Evolutionary conservation across 106 monocot species (phyloP), one percentile per base, ranked within the genome.

Genomic region (Ottelia alismoides): DNA sequence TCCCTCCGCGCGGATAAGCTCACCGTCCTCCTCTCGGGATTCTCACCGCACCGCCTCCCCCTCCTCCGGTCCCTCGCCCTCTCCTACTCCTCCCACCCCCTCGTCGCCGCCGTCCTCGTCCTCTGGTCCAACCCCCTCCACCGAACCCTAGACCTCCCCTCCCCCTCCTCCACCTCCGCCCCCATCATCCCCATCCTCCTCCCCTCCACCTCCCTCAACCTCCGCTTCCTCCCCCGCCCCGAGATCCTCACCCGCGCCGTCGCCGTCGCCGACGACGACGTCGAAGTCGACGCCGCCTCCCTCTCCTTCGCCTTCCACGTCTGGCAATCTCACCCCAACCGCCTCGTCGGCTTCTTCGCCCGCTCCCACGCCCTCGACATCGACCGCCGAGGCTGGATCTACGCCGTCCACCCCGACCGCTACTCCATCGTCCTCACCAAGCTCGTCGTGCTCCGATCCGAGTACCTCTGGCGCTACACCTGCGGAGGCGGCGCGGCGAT

Each of bases 391-490:
- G 22, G 58, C 0, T 94, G 94, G 94, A 81, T 88, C 55, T 88
- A 88, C 82, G 65, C 79, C 46, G 53, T 79, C 57, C 69, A 71
- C 48, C 79, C 62, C 18, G 63, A 64, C 24, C 52, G 75, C 7
- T 81, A 78, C 73, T 91, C 91, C 25, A 81, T 94, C 60, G 27
- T 94, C 30, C 94, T 94, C 51, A 81, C 94, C 45, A 94, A 94
- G 73, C 66, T 84, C 53, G 67, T 94, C 64, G 60, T 94, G 30
- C 64, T 88, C 24, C 49, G 25, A 22, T 53, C 68, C 28, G 81
- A 84, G 1, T 78, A 78, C 67, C 77, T 94, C 26, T 52, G 28
- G 54, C 51, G 47, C 28, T 94, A 84, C 65, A 73, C 53, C 53
- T 94, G 93, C 75, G 49, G 69, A 25, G 23, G 52, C 2, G 51